Evolutionary conservation across 176 grass and related monocot species (phyloP), one percentile per base, ranked within the genome.

Genomic region (Aegilops speltoides): DNA sequence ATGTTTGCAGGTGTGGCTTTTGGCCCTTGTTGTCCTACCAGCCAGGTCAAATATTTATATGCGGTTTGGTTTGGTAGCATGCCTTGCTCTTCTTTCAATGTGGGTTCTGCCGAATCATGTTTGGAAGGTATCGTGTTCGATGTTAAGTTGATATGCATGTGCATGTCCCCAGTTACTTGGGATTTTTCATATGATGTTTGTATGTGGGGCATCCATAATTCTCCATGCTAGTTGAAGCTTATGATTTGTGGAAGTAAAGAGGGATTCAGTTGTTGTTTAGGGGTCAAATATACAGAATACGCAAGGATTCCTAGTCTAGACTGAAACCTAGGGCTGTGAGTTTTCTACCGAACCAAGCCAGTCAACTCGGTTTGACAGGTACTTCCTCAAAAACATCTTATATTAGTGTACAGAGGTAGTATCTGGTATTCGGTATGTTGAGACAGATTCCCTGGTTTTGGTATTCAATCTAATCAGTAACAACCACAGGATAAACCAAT

Each of bases 1-100:
- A 20, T 79, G 69, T 91, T 37, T 89, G 92, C 87, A 98, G 96
- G 92, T 94, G 15, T 98, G 96, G 96, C 85, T 98, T 41, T 89
- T 98, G 88, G 93, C 76, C 46, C 96, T 98, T 90, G 96, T 96
- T 69, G 68, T 98, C 82, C 82, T 98, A 89, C 96, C 96, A 80
- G 96, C 96, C 76, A 94, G 96, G 67, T 96, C 93, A 83, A 92
- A 98, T 86, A 89, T 98, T 40, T 96, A 88, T 91, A 96, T 96
- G 96, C 96, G 92, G 16, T 85, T 98, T 86, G 93, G 90, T 86
- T 94, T 98, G 84, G 91, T 98, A 71, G 41, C 79, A 38, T 89
- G 92, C 71, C 90, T 98, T 63, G 69, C 90, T 88, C 57, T 94
- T 80, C 82, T 98, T 78, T 98, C 96, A 73, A 81, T 96, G 61